Conservation (phyloP, 345 rosid species). For the Eucalyptus marginata region DNA sequence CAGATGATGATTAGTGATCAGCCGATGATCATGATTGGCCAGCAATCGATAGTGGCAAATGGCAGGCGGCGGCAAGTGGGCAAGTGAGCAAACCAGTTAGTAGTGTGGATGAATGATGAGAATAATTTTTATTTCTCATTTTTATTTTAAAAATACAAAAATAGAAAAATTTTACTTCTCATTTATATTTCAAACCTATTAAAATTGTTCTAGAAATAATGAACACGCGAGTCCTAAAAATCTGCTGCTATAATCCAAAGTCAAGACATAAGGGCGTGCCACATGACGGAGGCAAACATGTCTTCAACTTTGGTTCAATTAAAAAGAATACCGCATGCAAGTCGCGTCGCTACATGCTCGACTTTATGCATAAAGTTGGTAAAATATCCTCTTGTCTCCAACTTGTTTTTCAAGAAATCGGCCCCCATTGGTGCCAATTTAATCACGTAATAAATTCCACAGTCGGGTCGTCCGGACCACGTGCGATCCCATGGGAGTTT, state of each 20-base stretch:
- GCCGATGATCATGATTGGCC: too few relatives aligned
- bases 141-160: too few relatives aligned
- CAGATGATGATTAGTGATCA: too few relatives aligned
- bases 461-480: neutral
- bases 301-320: neutral
- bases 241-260: fast-evolving
- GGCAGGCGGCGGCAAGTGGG: fast-evolving
- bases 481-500: neutral
- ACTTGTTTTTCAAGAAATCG: neutral
- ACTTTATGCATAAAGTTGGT: neutral
- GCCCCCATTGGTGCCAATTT: neutral
- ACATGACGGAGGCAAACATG: neutral
- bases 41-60: too few relatives aligned
- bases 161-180: fast-evolving
- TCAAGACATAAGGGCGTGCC: neutral
- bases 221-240: too few relatives aligned
- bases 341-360: neutral
- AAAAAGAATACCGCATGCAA: too few relatives aligned
- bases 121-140: too few relatives aligned
- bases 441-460: neutral
- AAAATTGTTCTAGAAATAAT: too few relatives aligned
- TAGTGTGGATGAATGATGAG: fast-evolving
- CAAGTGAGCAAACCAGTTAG: fast-evolving
- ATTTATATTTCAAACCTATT: too few relatives aligned
- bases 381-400: neutral